Evolutionary conservation across 164 flowering plant species (phyloP).

Genomic region (Berberis thunbergii): DNA sequence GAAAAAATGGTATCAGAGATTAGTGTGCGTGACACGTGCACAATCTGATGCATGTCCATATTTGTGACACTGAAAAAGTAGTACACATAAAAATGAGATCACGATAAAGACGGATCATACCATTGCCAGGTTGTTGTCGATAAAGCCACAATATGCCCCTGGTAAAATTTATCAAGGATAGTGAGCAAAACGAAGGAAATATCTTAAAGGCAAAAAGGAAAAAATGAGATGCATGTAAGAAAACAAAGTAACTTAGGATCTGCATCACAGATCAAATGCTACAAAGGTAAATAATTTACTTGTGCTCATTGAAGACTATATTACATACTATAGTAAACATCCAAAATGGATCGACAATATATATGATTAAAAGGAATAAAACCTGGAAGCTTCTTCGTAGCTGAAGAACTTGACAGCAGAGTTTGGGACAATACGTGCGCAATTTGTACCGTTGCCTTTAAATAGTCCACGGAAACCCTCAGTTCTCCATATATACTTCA

Average conservation of each 20-base stretch:
- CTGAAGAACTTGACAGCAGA: constrained; percentile 97
- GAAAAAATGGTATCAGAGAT: no score
- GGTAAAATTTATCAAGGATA: constrained; percentile 11
- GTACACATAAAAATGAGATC: not conserved
- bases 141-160: constrained; percentile 71
- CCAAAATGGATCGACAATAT: not conserved
- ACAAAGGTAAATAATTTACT: no score
- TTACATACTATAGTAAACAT: not conserved
- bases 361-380: constrained; percentile 9
- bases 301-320: no score
- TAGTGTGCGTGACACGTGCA: no score
- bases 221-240: not conserved
- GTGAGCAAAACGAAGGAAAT: not conserved
- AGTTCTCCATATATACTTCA: constrained; percentile 86
- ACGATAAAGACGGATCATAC: constrained; percentile 23
- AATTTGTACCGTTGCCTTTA: constrained; percentile 96
- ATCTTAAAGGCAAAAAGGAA: not conserved
- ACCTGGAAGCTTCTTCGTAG: constrained; percentile 95
- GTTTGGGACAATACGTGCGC: constrained; percentile 95
- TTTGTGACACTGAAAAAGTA: not conserved
- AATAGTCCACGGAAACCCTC: constrained; percentile 90
- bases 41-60: no score
- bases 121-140: constrained; percentile 70
- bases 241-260: no score
- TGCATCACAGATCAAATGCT: no score